Percentiles rank a stretch among this genome's conserved stretches.
Conservation (phyloP, 1,284 basidiomycete species). For the Leccinum solheimii region DNA sequence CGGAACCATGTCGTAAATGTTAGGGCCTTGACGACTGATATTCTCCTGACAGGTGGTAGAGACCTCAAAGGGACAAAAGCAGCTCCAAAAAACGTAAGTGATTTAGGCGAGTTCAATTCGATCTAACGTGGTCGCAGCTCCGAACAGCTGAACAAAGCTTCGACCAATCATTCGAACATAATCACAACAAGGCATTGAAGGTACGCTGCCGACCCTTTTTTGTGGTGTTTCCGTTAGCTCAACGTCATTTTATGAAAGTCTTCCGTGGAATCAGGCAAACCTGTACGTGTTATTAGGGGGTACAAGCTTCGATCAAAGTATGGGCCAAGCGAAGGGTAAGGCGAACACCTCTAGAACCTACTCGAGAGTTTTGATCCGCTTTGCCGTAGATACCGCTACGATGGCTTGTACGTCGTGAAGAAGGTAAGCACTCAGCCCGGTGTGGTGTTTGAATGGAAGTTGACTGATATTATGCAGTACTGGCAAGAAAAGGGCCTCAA, state of each 20-base stretch:
- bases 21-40: neutral
- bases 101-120: neutral
- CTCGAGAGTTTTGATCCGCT: neutral
- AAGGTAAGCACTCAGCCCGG: constrained; percentile 43
- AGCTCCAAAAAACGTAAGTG: constrained; percentile 72
- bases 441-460: neutral
- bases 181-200: constrained; percentile 66
- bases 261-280: constrained; percentile 71
- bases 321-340: constrained; percentile 71
- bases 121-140: constrained; percentile 47
- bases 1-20: neutral
- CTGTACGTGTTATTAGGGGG: constrained; percentile 80
- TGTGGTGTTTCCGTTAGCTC: neutral
- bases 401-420: constrained; percentile 78
- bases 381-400: constrained; percentile 70
- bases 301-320: constrained; percentile 71
- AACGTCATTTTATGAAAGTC: constrained; percentile 39
- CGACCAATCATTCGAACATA: constrained; percentile 75
- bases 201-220: constrained; percentile 38
- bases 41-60: constrained; percentile 59
- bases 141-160: constrained; percentile 81
- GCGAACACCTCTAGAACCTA: neutral
- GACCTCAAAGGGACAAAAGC: constrained; percentile 77
- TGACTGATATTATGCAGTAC: constrained; percentile 41
- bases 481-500: constrained; percentile 72